A percentile compares a stretch with the other conserved stretches of the same genome.
Evolutionary conservation across 306 rosid genomes (phyloP).

Genomic region (Dryas drummondii): DNA sequence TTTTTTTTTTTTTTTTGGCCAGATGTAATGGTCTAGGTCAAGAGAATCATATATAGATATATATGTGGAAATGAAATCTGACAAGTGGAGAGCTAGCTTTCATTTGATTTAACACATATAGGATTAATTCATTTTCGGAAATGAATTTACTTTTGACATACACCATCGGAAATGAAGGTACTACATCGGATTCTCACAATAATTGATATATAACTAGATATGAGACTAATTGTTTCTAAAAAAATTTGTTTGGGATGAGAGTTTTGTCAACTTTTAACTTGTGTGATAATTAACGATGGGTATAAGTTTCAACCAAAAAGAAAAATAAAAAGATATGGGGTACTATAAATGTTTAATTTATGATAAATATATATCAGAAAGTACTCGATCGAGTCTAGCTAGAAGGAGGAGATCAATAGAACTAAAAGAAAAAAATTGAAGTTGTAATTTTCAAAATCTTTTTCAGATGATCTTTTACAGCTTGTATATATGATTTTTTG

Average conservation of each 20-base stretch:
- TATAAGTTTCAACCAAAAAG: too few relatives aligned
- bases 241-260: too few relatives aligned
- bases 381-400: not conserved
- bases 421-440: not conserved
- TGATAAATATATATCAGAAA: not conserved
- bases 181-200: too few relatives aligned
- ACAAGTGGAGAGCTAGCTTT: not conserved
- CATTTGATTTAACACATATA: not conserved
- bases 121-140: not conserved
- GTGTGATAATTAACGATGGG: too few relatives aligned
- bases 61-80: not conserved
- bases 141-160: not conserved
- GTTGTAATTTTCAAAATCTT: not conserved
- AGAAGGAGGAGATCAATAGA: not conserved
- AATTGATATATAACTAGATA: too few relatives aligned
- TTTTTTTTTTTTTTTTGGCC: too few relatives aligned
- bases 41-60: not conserved
- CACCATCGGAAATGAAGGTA: too few relatives aligned
- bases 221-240: too few relatives aligned
- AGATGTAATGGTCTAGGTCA: slow-evolving; percentile 12
- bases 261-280: too few relatives aligned
- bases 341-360: too few relatives aligned
- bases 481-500: not conserved
- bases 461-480: not conserved
- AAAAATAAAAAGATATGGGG: too few relatives aligned